A percentile compares a stretch with the other conserved stretches of the same genome.
Evolutionary conservation across 2,329 filamentous ascomycete species (phyloP).

Genomic region (Berkeleyomyces rouxiae): DNA sequence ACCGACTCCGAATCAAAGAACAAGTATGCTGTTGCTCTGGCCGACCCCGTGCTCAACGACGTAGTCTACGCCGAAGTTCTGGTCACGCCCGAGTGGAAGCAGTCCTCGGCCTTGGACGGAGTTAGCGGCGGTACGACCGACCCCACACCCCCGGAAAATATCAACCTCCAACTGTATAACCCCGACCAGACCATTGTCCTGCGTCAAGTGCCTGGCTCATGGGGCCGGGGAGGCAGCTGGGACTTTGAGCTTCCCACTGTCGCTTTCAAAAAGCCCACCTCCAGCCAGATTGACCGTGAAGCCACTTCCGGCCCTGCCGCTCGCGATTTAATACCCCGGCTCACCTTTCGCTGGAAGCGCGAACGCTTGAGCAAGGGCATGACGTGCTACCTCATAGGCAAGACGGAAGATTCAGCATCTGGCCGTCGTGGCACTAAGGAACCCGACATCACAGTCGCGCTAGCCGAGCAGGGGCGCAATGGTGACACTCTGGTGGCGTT

Average conservation of each 20-base stretch:
- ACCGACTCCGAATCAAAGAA: constrained; percentile 53
- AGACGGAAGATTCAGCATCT: constrained; percentile 36
- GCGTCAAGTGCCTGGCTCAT: constrained; percentile 54
- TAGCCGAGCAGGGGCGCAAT: constrained; percentile 53
- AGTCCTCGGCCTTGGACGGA: constrained; percentile 21
- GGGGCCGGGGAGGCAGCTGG: constrained; percentile 68
- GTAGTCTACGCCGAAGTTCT: constrained; percentile 79
- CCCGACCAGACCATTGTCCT: constrained; percentile 70
- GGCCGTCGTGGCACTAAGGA: constrained; percentile 72
- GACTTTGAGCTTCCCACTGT: constrained; percentile 84
- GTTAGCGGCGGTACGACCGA: background rate
- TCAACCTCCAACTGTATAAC: constrained; percentile 82
- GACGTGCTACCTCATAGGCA: constrained; percentile 74
- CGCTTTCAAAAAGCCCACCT: constrained; percentile 66
- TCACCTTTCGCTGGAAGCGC: constrained; percentile 77
- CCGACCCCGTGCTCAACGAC: constrained; percentile 64
- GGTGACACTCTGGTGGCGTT: constrained; percentile 54
- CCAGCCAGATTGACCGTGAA: constrained; percentile 55
- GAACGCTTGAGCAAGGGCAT: constrained; percentile 70
- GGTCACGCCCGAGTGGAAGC: constrained; percentile 70
- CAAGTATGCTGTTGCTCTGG: constrained; percentile 72
- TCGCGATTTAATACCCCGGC: constrained; percentile 46
- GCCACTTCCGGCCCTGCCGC: constrained; percentile 25
- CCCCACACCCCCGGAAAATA: constrained; percentile 43
- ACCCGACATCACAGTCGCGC: constrained; percentile 85